These are phyloP conservation scores for Zalaria sp. DNA, from an alignment of 2,329 filamentous ascomycete genomes.

Conservation along the genomic window DNA sequence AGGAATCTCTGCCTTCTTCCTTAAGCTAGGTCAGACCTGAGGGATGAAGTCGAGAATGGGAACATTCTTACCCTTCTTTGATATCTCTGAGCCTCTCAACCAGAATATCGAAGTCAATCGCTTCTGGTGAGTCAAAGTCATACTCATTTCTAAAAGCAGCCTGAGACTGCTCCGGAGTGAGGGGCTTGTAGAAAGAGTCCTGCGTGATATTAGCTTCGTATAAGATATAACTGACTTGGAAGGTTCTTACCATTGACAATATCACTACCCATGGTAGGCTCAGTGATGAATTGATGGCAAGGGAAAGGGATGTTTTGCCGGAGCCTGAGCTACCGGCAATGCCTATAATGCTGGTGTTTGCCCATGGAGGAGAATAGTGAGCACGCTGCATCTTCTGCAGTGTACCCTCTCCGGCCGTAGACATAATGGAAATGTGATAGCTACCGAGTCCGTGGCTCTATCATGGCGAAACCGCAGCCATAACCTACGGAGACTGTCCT, in stretches of 20 bases:
- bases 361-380: conserved; percentile 90
- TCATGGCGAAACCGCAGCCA: neutral
- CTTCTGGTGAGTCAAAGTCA: conserved; percentile 89
- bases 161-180: conserved; percentile 64
- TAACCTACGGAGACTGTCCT: no score
- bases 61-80: conserved; percentile 66
- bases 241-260: conserved; percentile 63
- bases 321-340: conserved; percentile 93
- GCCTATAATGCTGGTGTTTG: conserved; percentile 89
- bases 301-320: conserved; percentile 83
- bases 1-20: conserved; percentile 79
- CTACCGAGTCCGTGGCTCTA: no score
- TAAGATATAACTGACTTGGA: neutral
- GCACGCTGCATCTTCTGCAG: conserved; percentile 23
- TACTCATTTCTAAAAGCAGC: conserved; percentile 82
- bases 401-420: no score
- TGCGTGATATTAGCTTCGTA: conserved; percentile 21
- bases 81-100: conserved; percentile 68
- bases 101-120: conserved; percentile 85
- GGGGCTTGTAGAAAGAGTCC: conserved; percentile 95
- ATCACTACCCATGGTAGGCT: conserved; percentile 98
- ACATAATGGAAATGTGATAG: no score
- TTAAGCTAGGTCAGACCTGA: conserved; percentile 20
- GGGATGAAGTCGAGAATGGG: neutral
- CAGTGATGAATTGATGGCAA: conserved; percentile 78